phyloP scores from a whole-genome alignment of 2,329 filamentous ascomycete species.

The Gnomoniopsis smithogilvyi region DNA sequence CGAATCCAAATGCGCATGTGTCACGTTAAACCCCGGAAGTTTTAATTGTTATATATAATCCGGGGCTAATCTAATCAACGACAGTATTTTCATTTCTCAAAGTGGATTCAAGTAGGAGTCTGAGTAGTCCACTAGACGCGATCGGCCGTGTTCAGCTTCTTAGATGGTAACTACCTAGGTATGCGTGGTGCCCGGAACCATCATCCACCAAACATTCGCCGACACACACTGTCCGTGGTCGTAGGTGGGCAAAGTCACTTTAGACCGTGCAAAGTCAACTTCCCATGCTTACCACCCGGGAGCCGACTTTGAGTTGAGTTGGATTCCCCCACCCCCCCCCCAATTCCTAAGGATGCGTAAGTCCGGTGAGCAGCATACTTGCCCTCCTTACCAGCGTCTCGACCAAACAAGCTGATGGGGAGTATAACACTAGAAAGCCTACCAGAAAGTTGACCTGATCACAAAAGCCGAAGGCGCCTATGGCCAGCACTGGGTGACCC shows the following conservation, averaged over 20 bases:
- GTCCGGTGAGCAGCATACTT: constrained; percentile 22
- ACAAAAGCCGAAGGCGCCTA: constrained; percentile 25
- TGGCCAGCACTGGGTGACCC: constrained; percentile 27
- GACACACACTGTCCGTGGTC: constrained; percentile 52
- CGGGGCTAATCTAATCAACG: no score
- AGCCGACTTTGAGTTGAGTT: constrained; percentile 43
- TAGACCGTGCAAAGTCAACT: constrained; percentile 41
- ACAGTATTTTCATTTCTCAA: no score
- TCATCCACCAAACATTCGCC: constrained; percentile 44
- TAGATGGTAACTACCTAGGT: no score
- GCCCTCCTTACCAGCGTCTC: no score
- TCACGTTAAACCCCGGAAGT: no score
- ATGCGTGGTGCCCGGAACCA: constrained; percentile 16
- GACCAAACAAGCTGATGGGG: not conserved
- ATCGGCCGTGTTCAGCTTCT: no score
- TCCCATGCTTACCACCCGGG: constrained; percentile 39
- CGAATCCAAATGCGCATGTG: no score
- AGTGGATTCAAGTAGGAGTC: no score
- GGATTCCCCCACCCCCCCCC: constrained; percentile 46
- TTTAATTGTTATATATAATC: no score
- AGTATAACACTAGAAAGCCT: constrained; percentile 21
- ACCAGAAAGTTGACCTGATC: constrained; percentile 37
- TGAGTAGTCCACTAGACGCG: no score
- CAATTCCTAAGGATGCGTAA: constrained; percentile 28
- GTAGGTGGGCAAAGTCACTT: constrained; percentile 45